A percentile compares a stretch with the other conserved stretches of the same genome.
These are phyloP conservation scores for Aspergillus arachidicola DNA, from an alignment of 2,329 filamentous ascomycete genomes.

Conservation along the genomic window DNA sequence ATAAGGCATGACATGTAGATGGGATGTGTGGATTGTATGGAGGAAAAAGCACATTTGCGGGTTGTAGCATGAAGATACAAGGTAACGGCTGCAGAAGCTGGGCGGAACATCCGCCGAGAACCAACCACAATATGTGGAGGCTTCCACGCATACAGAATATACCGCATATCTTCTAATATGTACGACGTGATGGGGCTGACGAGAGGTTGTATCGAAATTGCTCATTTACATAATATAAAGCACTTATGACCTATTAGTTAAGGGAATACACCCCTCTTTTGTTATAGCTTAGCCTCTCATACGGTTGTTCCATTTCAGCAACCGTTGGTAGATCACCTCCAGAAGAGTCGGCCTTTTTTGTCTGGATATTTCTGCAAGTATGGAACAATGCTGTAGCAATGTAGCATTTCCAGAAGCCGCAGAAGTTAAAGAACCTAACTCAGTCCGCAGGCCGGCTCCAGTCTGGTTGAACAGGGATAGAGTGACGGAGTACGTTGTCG, in stretches of 20 bases:
- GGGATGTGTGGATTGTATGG: too few relatives aligned
- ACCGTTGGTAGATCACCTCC: not conserved
- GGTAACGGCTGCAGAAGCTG: not conserved
- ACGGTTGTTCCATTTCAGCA: not conserved
- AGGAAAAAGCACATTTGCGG: not conserved
- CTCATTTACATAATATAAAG: not conserved
- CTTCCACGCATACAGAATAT: not conserved
- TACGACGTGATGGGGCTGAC: not conserved
- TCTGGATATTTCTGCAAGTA: not conserved
- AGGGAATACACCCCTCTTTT: not conserved
- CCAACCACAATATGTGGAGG: not conserved
- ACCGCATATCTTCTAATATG: not conserved
- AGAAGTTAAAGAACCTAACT: not conserved
- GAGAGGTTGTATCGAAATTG: not conserved
- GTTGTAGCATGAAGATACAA: not conserved
- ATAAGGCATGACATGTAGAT: not conserved
- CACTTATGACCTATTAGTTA: not conserved
- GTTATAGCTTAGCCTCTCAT: not conserved
- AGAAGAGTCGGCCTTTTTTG: not conserved
- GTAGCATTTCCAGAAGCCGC: not conserved
- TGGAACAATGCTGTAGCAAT: constrained; percentile 7
- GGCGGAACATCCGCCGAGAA: not conserved
- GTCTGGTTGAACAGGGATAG: not conserved
- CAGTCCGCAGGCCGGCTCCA: not conserved
- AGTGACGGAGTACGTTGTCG: not conserved